Base-by-base conservation (phyloP, 1,284 basidiomycete species). In the Pyrrhoderma lamaoense region DNA sequence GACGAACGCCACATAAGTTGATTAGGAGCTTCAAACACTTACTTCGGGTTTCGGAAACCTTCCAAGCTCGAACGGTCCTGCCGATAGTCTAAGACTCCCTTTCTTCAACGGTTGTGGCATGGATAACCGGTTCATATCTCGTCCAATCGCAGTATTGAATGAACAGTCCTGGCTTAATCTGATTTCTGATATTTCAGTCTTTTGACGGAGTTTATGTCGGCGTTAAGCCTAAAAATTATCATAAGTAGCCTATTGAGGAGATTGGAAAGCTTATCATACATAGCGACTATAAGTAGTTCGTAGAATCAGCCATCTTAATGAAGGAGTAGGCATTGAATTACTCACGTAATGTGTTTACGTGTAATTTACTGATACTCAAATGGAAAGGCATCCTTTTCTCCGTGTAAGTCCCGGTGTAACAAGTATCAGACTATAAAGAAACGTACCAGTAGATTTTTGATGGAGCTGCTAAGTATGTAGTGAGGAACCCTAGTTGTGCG, bases 301-400 rank as follows among this genome's bases (percentile, higher is more conserved):
- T 18, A 22, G 8, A 8, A 7, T 22, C 8, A 49, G 11, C 23
- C 21, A 23, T 16, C 21, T 22, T 35, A 37, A 23, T 35, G 13
- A 36, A 19, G 36, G 13, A 18, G 3, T 13, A 31, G 19, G n/a
- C n/a, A 36, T 13, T 43, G n/a, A 49, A 27, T 0, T 13, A 52
- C 53, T 42, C 13, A 55, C 53, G 50, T 34, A 55, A 50, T 4
- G 53, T 55, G 42, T 51, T 55, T 13, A 55, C 53, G 27, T 55
- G 50, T 8, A 55, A 37, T 44, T 55, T 55, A 45, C 53, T 55
- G 23, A 55, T 34, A 36, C 49, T 51, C 22, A 55, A 36, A 42
- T 51, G 53, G 45, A 52, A 52, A 8, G 53, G 53, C 45, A 52
- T 51, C 49, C 53, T 55, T 38, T 13, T 21, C 16, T 8, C 44